Evolutionary conservation across 2,329 filamentous ascomycete species (phyloP), one percentile per base, ranked within the genome.

Genomic region (Stagonosporopsis chrysanthemi): DNA sequence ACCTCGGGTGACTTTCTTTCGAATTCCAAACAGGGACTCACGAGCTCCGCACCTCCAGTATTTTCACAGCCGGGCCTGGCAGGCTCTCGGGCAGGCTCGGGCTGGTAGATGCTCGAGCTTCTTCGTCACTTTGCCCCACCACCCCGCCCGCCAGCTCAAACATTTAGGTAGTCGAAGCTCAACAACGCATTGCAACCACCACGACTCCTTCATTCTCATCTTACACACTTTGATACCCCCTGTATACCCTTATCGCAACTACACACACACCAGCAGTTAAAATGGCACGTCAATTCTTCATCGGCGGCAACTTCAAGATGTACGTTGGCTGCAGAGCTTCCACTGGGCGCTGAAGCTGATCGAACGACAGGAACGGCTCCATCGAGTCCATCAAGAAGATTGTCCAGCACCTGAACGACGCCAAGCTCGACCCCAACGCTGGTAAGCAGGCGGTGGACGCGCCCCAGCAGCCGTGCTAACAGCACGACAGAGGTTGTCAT

Each of bases 221-320:
- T 31, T 43, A 45, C 55, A 41, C 17, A 35, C 52, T 48, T 46
- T 52, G 41, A 60, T 41, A 56, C 55, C 56, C 49, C 29, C 45
- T 47, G 44, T 48, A 26, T 52, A 44, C 17, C 40, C 26, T 56
- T 52, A 59, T 42, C 19, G 24, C 54, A 15, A 15, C 33, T 17
- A 26, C 35, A 15, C 28, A 46, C 44, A 42, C 15, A 64, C 29
- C 19, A 61, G 55, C 64, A 62, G 77, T 81, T 86, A 91, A 75
- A 74, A 97, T 96, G 92, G 86, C 89, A 86, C 92, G 92, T 84
- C 90, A 92, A 84, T 97, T 96, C 86, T 96, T 97, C 80, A 91
- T 97, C 80, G 93, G 93, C 80, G 93, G 93, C 78, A 99, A 99
- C 89, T 98, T 98, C 85, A 98, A 99, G 87, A 98, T 98, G 93